Evolutionary conservation across 495 filamentous ascomycete genomes (phyloP).

Genomic region (Penicillium flavigenum): DNA sequence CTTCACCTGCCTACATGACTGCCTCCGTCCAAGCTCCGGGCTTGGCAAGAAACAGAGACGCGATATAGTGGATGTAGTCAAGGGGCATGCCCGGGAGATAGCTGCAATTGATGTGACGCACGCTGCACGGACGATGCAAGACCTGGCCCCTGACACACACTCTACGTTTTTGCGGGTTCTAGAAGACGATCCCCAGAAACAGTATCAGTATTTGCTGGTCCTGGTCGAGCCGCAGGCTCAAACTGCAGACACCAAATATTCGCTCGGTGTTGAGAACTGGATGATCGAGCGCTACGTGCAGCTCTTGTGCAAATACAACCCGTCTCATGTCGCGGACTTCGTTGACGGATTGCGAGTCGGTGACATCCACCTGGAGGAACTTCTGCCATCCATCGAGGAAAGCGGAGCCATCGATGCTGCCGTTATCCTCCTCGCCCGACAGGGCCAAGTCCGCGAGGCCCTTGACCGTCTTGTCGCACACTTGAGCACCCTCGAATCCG

Average conservation of each 20-base stretch:
- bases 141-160: constrained; percentile 69
- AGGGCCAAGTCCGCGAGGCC: constrained; percentile 79
- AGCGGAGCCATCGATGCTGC: constrained; percentile 91
- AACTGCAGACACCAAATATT: constrained; percentile 34
- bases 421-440: constrained; percentile 84
- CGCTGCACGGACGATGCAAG: constrained; percentile 68
- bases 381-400: constrained; percentile 84
- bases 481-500: constrained; percentile 72
- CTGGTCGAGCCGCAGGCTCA: constrained; percentile 67
- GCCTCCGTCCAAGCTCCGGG: constrained; percentile 67
- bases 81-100: constrained; percentile 65
- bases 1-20: constrained; percentile 80
- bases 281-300: constrained; percentile 86
- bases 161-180: constrained; percentile 64
- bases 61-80: constrained; percentile 71
- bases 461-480: constrained; percentile 82
- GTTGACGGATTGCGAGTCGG: constrained; percentile 75
- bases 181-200: constrained; percentile 58
- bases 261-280: constrained; percentile 35
- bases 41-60: constrained; percentile 71
- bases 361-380: constrained; percentile 75
- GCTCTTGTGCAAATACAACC: constrained; percentile 82
- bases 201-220: constrained; percentile 75
- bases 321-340: constrained; percentile 80
- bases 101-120: constrained; percentile 65